These are phyloP conservation scores for Corymbia maculata DNA, from an alignment of 345 rosid genomes.

Conservation along the genomic window DNA sequence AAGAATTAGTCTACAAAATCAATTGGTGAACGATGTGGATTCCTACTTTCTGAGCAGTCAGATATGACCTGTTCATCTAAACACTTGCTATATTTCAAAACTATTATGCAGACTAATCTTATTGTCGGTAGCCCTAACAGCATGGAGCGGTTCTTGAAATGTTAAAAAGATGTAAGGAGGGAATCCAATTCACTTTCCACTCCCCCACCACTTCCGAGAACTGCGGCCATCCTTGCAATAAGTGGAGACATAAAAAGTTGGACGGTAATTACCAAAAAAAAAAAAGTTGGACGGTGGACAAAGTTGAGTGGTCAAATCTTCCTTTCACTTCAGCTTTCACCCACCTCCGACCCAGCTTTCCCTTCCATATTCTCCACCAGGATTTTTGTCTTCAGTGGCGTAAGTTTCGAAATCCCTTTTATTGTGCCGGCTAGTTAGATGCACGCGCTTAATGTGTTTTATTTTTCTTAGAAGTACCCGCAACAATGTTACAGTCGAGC, in stretches of 20 bases:
- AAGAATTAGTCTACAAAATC: background rate
- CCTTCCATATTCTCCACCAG: background rate
- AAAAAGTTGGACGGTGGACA: background rate
- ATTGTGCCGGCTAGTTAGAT: background rate
- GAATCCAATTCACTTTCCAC: background rate
- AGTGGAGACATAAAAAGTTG: background rate
- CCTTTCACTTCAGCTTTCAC: background rate
- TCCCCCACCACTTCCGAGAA: background rate
- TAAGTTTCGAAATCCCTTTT: background rate
- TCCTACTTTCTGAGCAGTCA: background rate
- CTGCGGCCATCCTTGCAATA: background rate
- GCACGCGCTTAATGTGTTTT: background rate
- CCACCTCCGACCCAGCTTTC: background rate
- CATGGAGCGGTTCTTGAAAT: background rate
- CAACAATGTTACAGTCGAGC: background rate
- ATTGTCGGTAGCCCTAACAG: background rate
- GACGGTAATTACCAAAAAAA: no score
- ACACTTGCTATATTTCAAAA: background rate
- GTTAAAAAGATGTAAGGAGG: background rate
- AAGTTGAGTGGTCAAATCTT: background rate
- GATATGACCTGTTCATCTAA: background rate
- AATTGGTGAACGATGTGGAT: background rate
- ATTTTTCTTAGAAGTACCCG: background rate
- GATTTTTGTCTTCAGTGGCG: background rate
- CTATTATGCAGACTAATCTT: background rate